phyloP scores from a whole-genome alignment of 2,329 filamentous ascomycete species.

The Alternaria gaisen region DNA sequence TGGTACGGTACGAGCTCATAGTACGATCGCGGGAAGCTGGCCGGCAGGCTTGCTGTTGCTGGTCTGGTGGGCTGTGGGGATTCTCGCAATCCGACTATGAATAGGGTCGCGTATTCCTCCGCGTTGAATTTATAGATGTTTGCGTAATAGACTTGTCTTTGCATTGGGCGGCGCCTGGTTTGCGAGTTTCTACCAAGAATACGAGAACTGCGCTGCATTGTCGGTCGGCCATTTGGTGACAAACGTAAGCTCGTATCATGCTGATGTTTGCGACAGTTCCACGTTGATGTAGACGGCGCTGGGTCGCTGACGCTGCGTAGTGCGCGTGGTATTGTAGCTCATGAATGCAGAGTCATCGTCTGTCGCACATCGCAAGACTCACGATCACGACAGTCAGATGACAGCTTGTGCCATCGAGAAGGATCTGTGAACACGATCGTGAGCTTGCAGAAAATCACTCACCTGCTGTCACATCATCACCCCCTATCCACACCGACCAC shows the following conservation, averaged over 20 bases:
- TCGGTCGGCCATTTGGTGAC: not conserved
- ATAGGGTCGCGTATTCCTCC: not conserved
- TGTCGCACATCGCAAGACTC: not conserved
- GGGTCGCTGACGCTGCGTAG: not conserved
- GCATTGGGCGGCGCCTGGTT: conserved; percentile 18
- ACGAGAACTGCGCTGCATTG: not conserved
- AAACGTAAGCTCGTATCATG: not conserved
- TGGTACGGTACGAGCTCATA: conserved; percentile 5
- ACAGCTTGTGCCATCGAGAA: not conserved
- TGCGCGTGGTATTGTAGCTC: not conserved
- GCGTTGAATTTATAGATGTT: not conserved
- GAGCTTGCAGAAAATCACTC: not conserved
- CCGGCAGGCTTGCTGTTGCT: conserved; percentile 24
- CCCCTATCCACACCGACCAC: conserved; percentile 9
- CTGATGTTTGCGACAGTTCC: not conserved
- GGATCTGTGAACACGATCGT: not conserved
- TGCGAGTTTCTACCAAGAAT: not conserved
- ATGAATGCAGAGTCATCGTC: not conserved
- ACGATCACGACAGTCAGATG: conserved; percentile 1
- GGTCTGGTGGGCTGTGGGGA: conserved; percentile 22
- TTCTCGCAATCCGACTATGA: conserved; percentile 29
- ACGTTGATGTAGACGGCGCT: not conserved
- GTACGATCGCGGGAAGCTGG: conserved; percentile 12
- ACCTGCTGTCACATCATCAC: conserved; percentile 6
- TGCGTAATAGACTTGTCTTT: conserved; percentile 18